Percentiles rank a stretch among this genome's conserved stretches.
phyloP scores from a whole-genome alignment of 139 green algal genomes.

The Chlamydomonas schloesseri region DNA sequence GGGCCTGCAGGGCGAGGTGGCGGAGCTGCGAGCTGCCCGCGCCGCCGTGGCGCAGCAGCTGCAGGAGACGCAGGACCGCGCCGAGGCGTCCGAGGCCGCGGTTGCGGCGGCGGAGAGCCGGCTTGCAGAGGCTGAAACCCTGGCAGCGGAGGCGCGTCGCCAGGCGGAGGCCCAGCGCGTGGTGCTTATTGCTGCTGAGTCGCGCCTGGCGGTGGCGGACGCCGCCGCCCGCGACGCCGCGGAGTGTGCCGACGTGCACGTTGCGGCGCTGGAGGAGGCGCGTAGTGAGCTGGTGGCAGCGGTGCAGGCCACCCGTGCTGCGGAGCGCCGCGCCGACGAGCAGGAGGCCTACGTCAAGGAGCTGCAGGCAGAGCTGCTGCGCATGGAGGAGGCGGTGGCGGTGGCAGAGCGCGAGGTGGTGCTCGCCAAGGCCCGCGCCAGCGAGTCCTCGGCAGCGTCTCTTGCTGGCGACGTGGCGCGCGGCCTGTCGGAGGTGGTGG shows the following conservation, averaged over 20 bases:
- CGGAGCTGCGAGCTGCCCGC: neutral
- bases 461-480: neutral
- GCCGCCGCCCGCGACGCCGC: too few species aligned
- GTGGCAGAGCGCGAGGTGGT: neutral
- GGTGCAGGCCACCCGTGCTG: too few species aligned
- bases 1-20: neutral
- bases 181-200: too few species aligned
- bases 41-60: neutral
- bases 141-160: too few species aligned
- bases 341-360: neutral
- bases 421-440: neutral
- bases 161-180: too few species aligned
- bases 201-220: too few species aligned
- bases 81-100: neutral
- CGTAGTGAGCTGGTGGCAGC: too few species aligned
- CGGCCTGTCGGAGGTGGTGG: neutral
- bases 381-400: neutral
- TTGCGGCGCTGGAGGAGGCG: too few species aligned
- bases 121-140: too few species aligned
- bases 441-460: neutral
- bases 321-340: too few species aligned
- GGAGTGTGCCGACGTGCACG: too few species aligned
- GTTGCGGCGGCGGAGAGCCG: too few species aligned
- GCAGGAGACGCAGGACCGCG: neutral
- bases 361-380: neutral